Percentiles rank a stretch among this genome's conserved stretches.
Conservation (phyloP, 2,329 filamentous ascomycete species). For the Xenosphaeropsis pyriputrescens region DNA sequence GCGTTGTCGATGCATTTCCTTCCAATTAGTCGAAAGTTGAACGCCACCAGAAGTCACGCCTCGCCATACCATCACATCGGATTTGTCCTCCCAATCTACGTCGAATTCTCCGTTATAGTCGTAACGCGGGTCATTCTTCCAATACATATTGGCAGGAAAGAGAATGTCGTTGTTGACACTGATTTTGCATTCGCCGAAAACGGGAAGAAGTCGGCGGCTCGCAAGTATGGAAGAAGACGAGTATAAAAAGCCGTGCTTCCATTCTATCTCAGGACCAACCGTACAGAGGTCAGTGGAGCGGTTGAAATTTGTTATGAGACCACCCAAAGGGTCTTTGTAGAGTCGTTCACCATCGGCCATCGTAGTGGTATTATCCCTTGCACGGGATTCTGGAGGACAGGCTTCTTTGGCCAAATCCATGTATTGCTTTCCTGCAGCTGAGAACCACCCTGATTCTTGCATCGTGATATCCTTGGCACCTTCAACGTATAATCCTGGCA, state of each 20-base stretch:
- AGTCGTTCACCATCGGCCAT: slow-evolving; percentile 17
- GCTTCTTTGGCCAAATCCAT: slow-evolving; percentile 43
- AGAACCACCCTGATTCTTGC: slow-evolving; percentile 11
- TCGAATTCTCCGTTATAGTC: slow-evolving; percentile 39
- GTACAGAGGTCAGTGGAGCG: slow-evolving; percentile 40
- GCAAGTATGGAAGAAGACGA: slow-evolving; percentile 34
- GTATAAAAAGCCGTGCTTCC: slow-evolving; percentile 41
- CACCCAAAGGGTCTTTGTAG: slow-evolving; percentile 30
- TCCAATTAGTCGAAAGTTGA: slow-evolving; percentile 33
- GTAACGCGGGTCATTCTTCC: slow-evolving; percentile 41
- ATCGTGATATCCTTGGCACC: slow-evolving; percentile 5
- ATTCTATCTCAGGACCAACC: slow-evolving; percentile 31
- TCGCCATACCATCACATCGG: slow-evolving; percentile 43
- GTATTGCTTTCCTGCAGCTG: slow-evolving; percentile 29
- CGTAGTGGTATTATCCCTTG: slow-evolving; percentile 21
- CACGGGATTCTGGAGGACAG: slow-evolving; percentile 39
- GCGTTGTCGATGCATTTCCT: slow-evolving; percentile 40
- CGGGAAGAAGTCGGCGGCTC: slow-evolving; percentile 38
- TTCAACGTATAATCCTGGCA: slow-evolving; percentile 15
- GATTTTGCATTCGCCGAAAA: slow-evolving; percentile 49
- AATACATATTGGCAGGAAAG: slow-evolving; percentile 51
- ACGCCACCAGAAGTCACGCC: slow-evolving; percentile 48
- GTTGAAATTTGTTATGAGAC: slow-evolving; percentile 42
- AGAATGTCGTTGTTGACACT: slow-evolving; percentile 49
- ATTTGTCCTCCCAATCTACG: slow-evolving; percentile 41